Base-by-base conservation (phyloP, 1,284 basidiomycete genomes). In the Trametes sp. region DNA sequence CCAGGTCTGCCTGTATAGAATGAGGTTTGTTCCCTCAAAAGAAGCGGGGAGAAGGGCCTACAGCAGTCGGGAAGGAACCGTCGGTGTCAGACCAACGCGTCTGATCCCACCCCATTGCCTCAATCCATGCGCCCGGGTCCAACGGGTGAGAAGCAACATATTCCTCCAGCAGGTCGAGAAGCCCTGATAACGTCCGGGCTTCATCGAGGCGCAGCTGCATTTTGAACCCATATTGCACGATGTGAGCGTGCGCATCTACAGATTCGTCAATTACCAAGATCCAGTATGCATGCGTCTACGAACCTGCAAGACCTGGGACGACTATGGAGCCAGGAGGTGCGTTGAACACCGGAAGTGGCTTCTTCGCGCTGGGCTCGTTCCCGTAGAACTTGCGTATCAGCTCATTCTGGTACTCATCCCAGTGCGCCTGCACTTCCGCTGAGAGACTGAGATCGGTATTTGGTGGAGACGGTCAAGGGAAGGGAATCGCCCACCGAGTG, bases 71-170 rank as follows among this genome's bases (percentile, higher is more conserved):
- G 71, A 95, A 96, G 29, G 82, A 75, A 28, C 83, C 78, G 21
- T 81, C 57, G 42, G 73, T 73, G 57, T 71, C 84, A 1, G 82
- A 68, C 90, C 90, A 92, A 61, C 84, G 81, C 5, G 92, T 97
- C 75, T 98, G 95, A 73, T 98, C 94, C 95, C 96, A 98, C 6
- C 95, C 96, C 80, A 92, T 86, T 4, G 94, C 96, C 69, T 89
- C 80, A 57, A 98, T 86, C 94, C 94, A 97, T 4, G 76, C 79
- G 3, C 82, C 80, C 7, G 77, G 79, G 61, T 88, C 81, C 0
- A 80, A 73, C 2, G 81, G 72, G n/a, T 89, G 72, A 49, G 80
- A 73, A 2, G 77, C 70, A 51, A 95, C 84, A 69, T 93, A 92
- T 0, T 73, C 68, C 63, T 90, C 89, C 23, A 95, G 78, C 5